Conservation (phyloP, 768 basidiomycete species). For the Boletus vinaceobasis region DNA sequence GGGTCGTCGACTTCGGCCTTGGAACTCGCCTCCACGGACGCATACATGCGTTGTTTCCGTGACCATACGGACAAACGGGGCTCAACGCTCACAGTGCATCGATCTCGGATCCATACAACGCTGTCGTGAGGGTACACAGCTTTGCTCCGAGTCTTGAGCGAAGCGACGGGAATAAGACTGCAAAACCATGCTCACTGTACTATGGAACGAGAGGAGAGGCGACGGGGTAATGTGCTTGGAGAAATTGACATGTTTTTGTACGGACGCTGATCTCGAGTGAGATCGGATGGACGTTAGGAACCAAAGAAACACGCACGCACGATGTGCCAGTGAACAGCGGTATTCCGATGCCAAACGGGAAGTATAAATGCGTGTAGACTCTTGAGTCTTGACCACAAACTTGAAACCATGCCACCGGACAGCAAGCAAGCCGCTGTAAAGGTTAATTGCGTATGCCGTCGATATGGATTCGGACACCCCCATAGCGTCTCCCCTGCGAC, state of each 20-base stretch:
- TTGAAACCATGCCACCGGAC: no score
- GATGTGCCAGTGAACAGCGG: slow-evolving; percentile 32
- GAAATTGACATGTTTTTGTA: slow-evolving; percentile 6
- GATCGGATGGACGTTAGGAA: not conserved
- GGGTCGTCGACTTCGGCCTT: slow-evolving; percentile 20
- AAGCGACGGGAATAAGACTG: slow-evolving; percentile 17
- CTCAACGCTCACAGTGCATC: slow-evolving; percentile 36
- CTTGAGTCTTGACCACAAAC: no score
- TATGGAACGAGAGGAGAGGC: no score
- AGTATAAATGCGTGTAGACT: no score
- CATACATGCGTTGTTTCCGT: slow-evolving; percentile 24
- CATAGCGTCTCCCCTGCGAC: no score
- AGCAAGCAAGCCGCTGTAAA: no score
- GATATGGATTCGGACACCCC: no score
- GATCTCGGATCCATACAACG: slow-evolving; percentile 43
- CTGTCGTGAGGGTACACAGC: slow-evolving; percentile 29
- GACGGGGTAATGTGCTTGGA: no score
- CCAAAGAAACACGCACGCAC: slow-evolving; percentile 27
- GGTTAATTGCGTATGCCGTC: no score
- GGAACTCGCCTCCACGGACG: slow-evolving; percentile 23
- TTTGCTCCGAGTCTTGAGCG: slow-evolving; percentile 10
- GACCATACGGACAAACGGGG: not conserved
- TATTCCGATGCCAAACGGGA: no score
- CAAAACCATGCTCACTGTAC: no score
- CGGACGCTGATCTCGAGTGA: slow-evolving; percentile 3